Percentiles rank a stretch among this genome's conserved stretches.
phyloP scores from a whole-genome alignment of 2,329 filamentous ascomycete species.

The Aureobasidium leucospermi region DNA sequence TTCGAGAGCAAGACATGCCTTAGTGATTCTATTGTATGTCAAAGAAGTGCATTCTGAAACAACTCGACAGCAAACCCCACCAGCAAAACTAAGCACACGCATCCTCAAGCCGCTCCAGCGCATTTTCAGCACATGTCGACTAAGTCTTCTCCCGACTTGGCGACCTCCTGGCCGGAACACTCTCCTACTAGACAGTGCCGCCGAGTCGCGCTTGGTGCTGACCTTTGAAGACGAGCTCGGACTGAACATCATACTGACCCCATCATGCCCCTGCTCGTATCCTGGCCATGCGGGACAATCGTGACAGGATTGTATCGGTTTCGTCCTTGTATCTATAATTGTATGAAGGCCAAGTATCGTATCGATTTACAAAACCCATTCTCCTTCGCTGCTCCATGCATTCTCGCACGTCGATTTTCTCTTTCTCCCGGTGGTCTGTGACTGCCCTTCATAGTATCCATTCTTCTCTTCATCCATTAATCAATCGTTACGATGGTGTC shows the following conservation, averaged over 20 bases:
- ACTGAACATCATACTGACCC: background rate
- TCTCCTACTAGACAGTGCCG: background rate
- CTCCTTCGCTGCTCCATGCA: background rate
- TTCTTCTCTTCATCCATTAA: background rate
- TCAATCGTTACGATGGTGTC: background rate
- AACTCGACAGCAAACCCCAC: too few species aligned
- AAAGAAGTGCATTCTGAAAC: too few species aligned
- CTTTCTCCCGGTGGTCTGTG: background rate
- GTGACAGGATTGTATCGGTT: slow-evolving; percentile 8
- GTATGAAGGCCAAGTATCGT: background rate
- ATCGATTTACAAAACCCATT: background rate
- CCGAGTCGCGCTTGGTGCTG: background rate
- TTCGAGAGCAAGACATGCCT: too few species aligned
- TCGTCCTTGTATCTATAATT: slow-evolving; percentile 1
- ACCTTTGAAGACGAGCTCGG: background rate
- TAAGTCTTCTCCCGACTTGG: background rate
- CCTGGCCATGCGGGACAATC: background rate
- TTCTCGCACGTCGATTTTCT: background rate
- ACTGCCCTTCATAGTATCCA: background rate
- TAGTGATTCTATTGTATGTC: too few species aligned
- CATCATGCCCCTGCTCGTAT: background rate
- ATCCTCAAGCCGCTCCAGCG: background rate
- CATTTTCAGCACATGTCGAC: background rate
- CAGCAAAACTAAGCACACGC: too few species aligned
- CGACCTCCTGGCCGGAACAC: background rate